Base-by-base conservation (phyloP, 2,329 filamentous ascomycete genomes). In the Talaromyces rugulosus region DNA sequence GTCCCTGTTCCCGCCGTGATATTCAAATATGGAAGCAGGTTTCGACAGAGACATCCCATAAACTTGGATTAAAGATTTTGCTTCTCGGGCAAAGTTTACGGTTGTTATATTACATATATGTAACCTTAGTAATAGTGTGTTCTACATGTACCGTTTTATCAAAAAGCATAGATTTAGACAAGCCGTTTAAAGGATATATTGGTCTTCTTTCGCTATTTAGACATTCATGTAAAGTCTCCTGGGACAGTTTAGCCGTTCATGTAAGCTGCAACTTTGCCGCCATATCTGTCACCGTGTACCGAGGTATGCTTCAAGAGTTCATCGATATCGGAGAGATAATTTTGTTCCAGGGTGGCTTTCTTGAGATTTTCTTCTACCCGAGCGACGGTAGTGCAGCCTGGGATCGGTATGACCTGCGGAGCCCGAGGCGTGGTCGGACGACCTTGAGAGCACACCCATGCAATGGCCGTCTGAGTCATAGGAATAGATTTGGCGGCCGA, bases 401-500 rank as follows among this genome's bases (percentile, higher is more conserved):
- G 78, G 60, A 80, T 80, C 0, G 78, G 78, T 34, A 80, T 75
- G 58, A 80, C 69, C 72, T 47, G n/a, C n/a, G 42, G n/a, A 16
- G 12, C 34, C 1, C 5, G 12, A 16, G 34, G 34, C 2, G 4
- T 36, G 14, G 34, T 16, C 14, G 34, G 34, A 16, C 34, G 34
- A 14, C 34, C 34, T 36, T 36, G 34, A 36, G 34, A 23, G 42
- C 42, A 47, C 42, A 47, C 42, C 42, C 42, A 47, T 23, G 42
- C 42, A 47, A 84, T 70, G 0, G 78, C 82, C 42, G 83, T 70
- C 70, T 84, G 82, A 4, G 77, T 74, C 4, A 77, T 73, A 3
- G 78, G 74, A 33, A 75, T 69, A 12, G 74, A 75, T 66, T 82
- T 83, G 18, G 33, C 50, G 62, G 74, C 62, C 0, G 81, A 82